Conservation (phyloP, 345 rosid species). For the Bruguiera parviflora region DNA sequence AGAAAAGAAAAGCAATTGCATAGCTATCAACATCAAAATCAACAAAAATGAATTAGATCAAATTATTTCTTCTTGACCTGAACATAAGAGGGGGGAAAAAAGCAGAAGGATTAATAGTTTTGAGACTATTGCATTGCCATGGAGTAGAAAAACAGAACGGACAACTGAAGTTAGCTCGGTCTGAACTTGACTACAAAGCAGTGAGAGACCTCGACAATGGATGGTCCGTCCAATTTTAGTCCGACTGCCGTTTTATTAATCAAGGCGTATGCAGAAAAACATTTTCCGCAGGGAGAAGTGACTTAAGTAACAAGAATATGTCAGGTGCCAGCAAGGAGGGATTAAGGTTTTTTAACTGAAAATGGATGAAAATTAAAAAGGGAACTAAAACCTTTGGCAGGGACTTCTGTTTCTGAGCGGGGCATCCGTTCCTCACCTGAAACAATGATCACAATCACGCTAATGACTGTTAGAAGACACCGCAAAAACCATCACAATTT, state of each 20-base stretch:
- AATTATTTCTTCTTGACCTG: neutral
- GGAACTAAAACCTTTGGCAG: constrained; percentile 67
- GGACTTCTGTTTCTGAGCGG: constrained; percentile 75
- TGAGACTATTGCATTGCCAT: neutral
- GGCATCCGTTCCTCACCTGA: constrained; percentile 82
- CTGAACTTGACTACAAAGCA: neutral
- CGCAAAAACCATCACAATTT: neutral
- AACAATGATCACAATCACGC: constrained; percentile 16
- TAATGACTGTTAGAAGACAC: neutral
- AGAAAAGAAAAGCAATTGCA: neutral
- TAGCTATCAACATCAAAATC: constrained; percentile 7
- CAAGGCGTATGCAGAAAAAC: neutral
- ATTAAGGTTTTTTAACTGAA: neutral
- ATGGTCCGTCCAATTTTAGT: neutral
- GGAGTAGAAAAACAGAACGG: neutral
- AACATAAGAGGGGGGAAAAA: neutral
- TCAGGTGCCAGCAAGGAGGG: neutral
- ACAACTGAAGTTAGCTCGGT: no score
- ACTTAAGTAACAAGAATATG: neutral
- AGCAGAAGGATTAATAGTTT: neutral
- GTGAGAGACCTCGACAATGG: neutral
- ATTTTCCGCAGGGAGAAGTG: neutral
- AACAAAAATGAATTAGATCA: neutral
- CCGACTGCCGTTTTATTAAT: no score
- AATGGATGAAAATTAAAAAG: neutral